Conservation (phyloP, 345 rosid species). For the Orychophragmus violaceus region DNA sequence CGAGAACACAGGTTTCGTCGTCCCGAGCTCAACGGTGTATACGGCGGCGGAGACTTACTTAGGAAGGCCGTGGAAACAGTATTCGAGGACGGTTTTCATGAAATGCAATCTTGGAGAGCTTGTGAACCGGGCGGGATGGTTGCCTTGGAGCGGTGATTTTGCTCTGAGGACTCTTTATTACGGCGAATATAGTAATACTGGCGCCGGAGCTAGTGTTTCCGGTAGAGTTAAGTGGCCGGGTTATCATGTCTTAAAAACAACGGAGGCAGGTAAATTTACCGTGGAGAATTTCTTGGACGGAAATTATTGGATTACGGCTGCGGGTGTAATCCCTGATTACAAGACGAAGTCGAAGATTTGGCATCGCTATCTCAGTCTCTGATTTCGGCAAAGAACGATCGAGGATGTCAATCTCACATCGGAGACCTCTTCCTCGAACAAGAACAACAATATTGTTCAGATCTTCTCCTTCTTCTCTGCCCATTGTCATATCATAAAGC, state of each 20-base stretch:
- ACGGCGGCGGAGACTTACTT: conserved; percentile 48
- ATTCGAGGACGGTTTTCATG: conserved; percentile 72
- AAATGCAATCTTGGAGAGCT: conserved; percentile 44
- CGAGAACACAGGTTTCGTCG: conserved; percentile 61
- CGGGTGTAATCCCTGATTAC: too few species aligned
- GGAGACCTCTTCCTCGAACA: too few species aligned
- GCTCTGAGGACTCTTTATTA: conserved; percentile 72
- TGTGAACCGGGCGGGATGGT: conserved; percentile 59
- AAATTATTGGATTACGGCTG: conserved; percentile 57
- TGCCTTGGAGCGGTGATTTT: conserved; percentile 63
- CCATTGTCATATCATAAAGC: too few species aligned
- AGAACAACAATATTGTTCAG: too few species aligned
- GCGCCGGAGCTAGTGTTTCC: conserved; percentile 47
- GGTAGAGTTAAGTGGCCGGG: conserved; percentile 75
- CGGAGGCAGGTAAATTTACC: conserved; percentile 59
- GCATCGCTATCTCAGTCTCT: too few species aligned
- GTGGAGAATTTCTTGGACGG: conserved; percentile 65
- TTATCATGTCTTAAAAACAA: conserved; percentile 34
- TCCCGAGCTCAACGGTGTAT: conserved; percentile 53
- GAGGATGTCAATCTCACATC: too few species aligned
- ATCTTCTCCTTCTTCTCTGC: too few species aligned
- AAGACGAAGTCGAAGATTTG: too few species aligned
- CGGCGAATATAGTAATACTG: conserved; percentile 70
- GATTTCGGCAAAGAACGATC: too few species aligned
- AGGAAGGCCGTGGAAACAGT: conserved; percentile 77